Evolutionary conservation across 1,284 basidiomycete genomes (phyloP).

Genomic region (Neonothopanus nambi): DNA sequence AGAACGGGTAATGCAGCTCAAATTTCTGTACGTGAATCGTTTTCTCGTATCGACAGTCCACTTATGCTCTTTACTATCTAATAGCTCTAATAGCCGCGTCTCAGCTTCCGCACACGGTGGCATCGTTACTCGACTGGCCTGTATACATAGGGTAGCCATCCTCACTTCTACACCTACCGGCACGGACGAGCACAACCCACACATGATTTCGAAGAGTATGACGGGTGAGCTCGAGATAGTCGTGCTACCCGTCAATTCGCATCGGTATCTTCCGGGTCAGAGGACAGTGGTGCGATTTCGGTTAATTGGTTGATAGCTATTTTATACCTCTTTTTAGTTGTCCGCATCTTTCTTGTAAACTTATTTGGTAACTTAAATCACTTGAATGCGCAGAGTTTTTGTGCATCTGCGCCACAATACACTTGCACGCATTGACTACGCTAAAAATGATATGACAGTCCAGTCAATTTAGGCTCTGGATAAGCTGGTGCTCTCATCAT

Average conservation of each 20-base stretch:
- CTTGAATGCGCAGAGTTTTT: no score
- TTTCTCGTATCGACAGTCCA: conserved; percentile 1
- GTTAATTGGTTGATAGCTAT: conserved; percentile 47
- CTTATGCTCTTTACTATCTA: not conserved
- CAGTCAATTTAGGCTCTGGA: no score
- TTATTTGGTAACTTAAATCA: no score
- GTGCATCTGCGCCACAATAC: no score
- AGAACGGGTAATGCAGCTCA: conserved; percentile 32
- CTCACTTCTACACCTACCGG: not conserved
- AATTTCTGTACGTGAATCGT: conserved; percentile 39
- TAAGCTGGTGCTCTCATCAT: no score
- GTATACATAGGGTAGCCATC: conserved; percentile 35
- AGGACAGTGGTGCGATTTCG: conserved; percentile 51
- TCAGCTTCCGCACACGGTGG: conserved; percentile 34
- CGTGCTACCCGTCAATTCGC: conserved; percentile 51
- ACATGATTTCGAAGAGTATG: not conserved
- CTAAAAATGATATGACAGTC: no score
- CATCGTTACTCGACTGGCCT: conserved; percentile 41
- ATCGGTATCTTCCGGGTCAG: conserved; percentile 50
- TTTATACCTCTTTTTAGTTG: not conserved
- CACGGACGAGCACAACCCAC: not conserved
- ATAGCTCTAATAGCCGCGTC: conserved; percentile 33
- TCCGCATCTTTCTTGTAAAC: not conserved
- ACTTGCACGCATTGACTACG: no score
- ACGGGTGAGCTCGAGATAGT: conserved; percentile 40